These are phyloP conservation scores for Euclidium syriacum DNA, from an alignment of 345 rosid species.

Conservation along the genomic window DNA sequence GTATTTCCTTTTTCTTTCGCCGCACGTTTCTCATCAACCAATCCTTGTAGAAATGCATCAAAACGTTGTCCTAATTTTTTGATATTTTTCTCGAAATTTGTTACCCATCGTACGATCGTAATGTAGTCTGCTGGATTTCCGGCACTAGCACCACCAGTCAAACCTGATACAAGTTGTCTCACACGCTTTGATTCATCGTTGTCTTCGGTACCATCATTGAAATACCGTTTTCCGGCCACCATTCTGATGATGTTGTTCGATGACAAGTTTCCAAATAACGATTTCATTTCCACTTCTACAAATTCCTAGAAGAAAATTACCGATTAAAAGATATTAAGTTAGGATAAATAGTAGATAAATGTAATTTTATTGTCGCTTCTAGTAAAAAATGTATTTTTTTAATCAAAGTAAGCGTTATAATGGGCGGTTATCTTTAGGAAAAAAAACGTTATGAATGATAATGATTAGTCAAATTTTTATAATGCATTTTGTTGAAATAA, in stretches of 20 bases:
- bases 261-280: neutral
- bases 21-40: conserved; percentile 40
- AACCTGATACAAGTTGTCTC: neutral
- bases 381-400: too few relatives aligned
- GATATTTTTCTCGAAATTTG: neutral
- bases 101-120: neutral
- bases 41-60: neutral
- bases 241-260: conserved; percentile 13
- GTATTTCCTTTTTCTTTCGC: conserved; percentile 25
- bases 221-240: conserved; percentile 9
- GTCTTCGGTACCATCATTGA: neutral
- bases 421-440: too few relatives aligned
- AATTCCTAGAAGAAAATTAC: too few relatives aligned
- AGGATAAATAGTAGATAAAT: too few relatives aligned
- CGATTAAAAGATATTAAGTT: too few relatives aligned
- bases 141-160: neutral
- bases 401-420: too few relatives aligned
- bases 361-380: too few relatives aligned
- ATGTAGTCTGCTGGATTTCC: conserved; percentile 11
- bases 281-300: conserved; percentile 10
- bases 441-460: too few relatives aligned
- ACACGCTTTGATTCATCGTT: neutral
- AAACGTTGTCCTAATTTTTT: neutral
- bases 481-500: too few relatives aligned
- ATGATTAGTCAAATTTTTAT: too few relatives aligned